Percentiles rank a stretch among this genome's conserved stretches.
These are phyloP conservation scores for Tylopilus sp. DNA, from an alignment of 1,284 basidiomycete genomes.

Conservation along the genomic window DNA sequence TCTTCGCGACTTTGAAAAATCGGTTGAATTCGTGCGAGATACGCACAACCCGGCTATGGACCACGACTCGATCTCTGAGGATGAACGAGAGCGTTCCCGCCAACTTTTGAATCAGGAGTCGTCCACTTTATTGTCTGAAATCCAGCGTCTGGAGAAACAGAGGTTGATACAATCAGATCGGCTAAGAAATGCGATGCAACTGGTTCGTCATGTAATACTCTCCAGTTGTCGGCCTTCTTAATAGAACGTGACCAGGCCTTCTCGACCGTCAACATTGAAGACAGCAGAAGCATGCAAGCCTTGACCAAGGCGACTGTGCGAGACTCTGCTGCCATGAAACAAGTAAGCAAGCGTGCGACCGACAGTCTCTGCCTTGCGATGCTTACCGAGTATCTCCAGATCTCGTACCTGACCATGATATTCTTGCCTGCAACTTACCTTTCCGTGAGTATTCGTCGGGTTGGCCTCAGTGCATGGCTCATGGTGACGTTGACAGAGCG, in stretches of 20 bases:
- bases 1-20: slow-evolving; percentile 47
- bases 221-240: neutral
- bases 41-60: slow-evolving; percentile 46
- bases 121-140: slow-evolving; percentile 41
- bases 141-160: slow-evolving; percentile 42
- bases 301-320: slow-evolving; percentile 46
- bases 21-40: slow-evolving; percentile 45
- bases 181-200: slow-evolving; percentile 49
- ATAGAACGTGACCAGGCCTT: slow-evolving; percentile 38
- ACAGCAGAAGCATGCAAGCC: slow-evolving; percentile 43
- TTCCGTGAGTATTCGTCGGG: slow-evolving; percentile 34
- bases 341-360: slow-evolving; percentile 17
- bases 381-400: slow-evolving; percentile 12
- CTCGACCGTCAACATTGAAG: slow-evolving; percentile 47
- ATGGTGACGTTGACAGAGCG: slow-evolving; percentile 20
- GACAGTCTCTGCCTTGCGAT: neutral
- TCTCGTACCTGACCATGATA: slow-evolving; percentile 32
- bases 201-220: slow-evolving; percentile 31
- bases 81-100: slow-evolving; percentile 16
- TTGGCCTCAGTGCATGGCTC: neutral
- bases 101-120: slow-evolving; percentile 43
- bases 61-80: slow-evolving; percentile 15
- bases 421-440: slow-evolving; percentile 34
- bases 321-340: slow-evolving; percentile 52
- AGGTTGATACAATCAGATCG: slow-evolving; percentile 44